Base-by-base conservation (phyloP, 371 early-diverging fungal species). In the Coemansia sp. region DNA sequence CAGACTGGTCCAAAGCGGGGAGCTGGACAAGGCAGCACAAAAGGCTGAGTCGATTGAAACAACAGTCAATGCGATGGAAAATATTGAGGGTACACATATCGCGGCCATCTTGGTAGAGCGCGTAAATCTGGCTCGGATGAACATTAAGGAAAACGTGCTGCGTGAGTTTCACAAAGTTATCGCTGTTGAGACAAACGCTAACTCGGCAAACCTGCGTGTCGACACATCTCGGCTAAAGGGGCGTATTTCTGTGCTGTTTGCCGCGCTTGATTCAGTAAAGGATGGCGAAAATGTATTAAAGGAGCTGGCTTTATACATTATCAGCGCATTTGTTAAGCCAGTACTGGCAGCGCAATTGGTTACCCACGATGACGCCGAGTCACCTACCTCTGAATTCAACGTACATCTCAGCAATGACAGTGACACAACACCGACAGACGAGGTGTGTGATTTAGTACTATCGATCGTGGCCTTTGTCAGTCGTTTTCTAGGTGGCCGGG, bases 81-180 rank as follows among this genome's bases (percentile, higher is more conserved):
- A 16, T 20, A 53, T 72, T 14, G 69, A 55, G n/a, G 59, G 20
- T 2, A 55, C 69, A n/a, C 70, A 64, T 11, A 51, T 72, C 20
- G 9, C 11, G 2, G 12, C 6, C 1, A 59, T 53, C 8, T 53
- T 72, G 58, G 20, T 3, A 16, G 55, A 59, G 4, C 42, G 64
- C 1, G 30, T 72, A 16, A 37, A 26, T 3, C 8, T 50, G 62
- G 72, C 72, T 0, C 54, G 62, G 21, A 28, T 54, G 21, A 63
- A 48, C 12, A 53, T 72, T 26, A 62, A 18, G n/a, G 70, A 72
- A 3, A 53, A 48, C 26, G 71, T 53, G 5, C 5, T 50, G 25
- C 30, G 23, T 0, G 50, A 16, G 18, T 28, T 70, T 7, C 50
- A 50, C 18, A n/a, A 26, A 16, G n/a, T 50, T 5, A 30, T 72